phyloP scores from a whole-genome alignment of 83 land plant genomes.

The Isoetes engelmannii region DNA sequence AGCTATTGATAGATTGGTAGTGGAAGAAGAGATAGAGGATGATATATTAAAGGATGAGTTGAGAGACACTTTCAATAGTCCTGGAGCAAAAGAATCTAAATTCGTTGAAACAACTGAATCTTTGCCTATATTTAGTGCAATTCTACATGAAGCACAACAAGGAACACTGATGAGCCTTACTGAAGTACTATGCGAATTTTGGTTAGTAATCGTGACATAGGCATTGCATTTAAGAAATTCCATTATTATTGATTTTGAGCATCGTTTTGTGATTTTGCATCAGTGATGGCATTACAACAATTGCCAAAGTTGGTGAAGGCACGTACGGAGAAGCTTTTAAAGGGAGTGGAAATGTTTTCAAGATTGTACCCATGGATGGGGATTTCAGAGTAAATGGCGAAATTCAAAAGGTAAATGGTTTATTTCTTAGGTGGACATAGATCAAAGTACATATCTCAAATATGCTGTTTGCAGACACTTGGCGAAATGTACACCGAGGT shows the following conservation, averaged over 20 bases:
- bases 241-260: neutral
- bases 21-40: too few relatives aligned
- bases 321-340: constrained; percentile 98
- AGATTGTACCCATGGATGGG: constrained; percentile 94
- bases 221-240: neutral
- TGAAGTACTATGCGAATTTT: constrained; percentile 44
- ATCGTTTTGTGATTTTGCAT: neutral
- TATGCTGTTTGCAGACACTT: constrained; percentile 52
- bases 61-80: too few relatives aligned
- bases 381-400: constrained; percentile 82
- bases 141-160: constrained; percentile 51
- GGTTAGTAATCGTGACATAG: constrained; percentile 36
- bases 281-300: constrained; percentile 8
- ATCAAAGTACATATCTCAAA: constrained; percentile 4
- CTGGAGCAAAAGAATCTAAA: too few relatives aligned
- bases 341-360: constrained; percentile 63
- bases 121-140: constrained; percentile 27
- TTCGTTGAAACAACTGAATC: neutral
- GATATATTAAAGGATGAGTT: too few relatives aligned
- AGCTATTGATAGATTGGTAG: too few relatives aligned
- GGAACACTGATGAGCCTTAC: constrained; percentile 31
- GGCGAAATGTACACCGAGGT: constrained; percentile 76
- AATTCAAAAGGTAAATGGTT: constrained; percentile 66
- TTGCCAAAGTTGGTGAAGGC: constrained; percentile 89
- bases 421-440: neutral